These are phyloP conservation scores for Hymenoscyphus salicellus DNA, from an alignment of 2,329 filamentous ascomycete species.

Conservation along the genomic window DNA sequence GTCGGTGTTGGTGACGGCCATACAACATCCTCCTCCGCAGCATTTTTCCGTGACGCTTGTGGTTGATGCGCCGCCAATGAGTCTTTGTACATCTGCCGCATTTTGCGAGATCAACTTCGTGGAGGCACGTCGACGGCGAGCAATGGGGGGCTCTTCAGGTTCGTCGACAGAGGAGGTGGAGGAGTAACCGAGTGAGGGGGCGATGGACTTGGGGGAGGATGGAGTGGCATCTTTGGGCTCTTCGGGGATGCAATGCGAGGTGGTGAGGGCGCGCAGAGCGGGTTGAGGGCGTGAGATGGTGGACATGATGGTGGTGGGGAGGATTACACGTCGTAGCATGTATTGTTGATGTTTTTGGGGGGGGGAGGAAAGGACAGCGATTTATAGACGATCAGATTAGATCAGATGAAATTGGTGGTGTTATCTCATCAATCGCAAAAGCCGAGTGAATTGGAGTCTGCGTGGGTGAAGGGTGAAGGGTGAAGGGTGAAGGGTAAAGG, in stretches of 20 bases:
- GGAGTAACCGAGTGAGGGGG: slow-evolving; percentile 62
- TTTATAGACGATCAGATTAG: not conserved
- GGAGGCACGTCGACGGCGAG: slow-evolving; percentile 61
- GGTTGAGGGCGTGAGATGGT: slow-evolving; percentile 25
- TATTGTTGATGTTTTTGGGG: slow-evolving; percentile 3
- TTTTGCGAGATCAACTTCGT: slow-evolving; percentile 65
- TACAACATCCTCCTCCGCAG: slow-evolving; percentile 63
- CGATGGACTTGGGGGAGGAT: slow-evolving; percentile 46
- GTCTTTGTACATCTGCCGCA: slow-evolving; percentile 59
- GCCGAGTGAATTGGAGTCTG: not conserved
- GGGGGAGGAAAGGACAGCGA: not conserved
- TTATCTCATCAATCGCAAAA: not conserved
- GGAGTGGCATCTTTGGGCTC: slow-evolving; percentile 15
- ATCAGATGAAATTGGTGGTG: not conserved
- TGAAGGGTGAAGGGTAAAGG: too few relatives aligned
- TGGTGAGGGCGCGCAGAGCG: slow-evolving; percentile 28
- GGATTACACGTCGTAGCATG: slow-evolving; percentile 18
- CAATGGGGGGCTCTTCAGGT: slow-evolving; percentile 40
- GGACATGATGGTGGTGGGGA: slow-evolving; percentile 20
- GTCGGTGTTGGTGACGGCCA: slow-evolving; percentile 46
- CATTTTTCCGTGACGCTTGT: slow-evolving; percentile 57
- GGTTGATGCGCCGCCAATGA: slow-evolving; percentile 62
- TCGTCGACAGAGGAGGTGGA: slow-evolving; percentile 57
- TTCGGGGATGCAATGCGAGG: slow-evolving; percentile 34
- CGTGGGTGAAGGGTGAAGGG: not conserved